A percentile compares a stretch with the other conserved stretches of the same genome.
These are phyloP conservation scores for Wickerhamomyces bisporus DNA, from an alignment of 805 yeast species.

Conservation along the genomic window DNA sequence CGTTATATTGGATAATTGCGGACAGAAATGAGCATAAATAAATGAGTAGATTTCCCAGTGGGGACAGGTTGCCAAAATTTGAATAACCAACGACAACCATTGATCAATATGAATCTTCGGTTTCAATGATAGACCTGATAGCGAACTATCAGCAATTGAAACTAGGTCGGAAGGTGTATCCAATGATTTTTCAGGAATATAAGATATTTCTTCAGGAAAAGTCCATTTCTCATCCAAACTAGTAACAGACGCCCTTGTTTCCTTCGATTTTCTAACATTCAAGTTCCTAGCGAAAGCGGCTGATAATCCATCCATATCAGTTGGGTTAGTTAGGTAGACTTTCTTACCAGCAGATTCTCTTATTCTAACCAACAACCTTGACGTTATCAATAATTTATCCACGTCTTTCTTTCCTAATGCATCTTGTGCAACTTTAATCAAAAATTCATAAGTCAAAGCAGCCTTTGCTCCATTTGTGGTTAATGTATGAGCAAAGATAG, in stretches of 20 bases:
- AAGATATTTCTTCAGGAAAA: constrained; percentile 52
- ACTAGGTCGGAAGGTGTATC: constrained; percentile 32
- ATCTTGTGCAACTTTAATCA: constrained; percentile 28
- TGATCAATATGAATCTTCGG: constrained; percentile 37
- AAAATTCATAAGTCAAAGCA: constrained; percentile 19
- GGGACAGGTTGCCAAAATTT: constrained; percentile 45
- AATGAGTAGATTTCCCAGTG: constrained; percentile 72
- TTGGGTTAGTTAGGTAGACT: constrained; percentile 46
- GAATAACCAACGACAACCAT: constrained; percentile 48
- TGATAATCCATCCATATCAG: constrained; percentile 63
- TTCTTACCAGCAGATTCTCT: constrained; percentile 41
- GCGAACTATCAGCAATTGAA: constrained; percentile 18
- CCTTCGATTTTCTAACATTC: constrained; percentile 21
- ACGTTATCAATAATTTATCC: constrained; percentile 39
- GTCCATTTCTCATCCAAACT: constrained; percentile 41
- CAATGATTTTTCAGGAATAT: constrained; percentile 40
- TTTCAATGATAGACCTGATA: constrained; percentile 13
- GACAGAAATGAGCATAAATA: constrained; percentile 61
- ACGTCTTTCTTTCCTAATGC: constrained; percentile 32
- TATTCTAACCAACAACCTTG: constrained; percentile 50
- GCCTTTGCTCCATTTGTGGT: constrained; percentile 24
- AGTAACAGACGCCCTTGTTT: constrained; percentile 1
- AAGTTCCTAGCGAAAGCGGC: constrained; percentile 50
- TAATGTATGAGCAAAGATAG: constrained; percentile 22
- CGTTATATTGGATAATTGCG: constrained; percentile 56